phyloP scores from a whole-genome alignment of 768 basidiomycete species.

The Lentinula aciculospora region DNA sequence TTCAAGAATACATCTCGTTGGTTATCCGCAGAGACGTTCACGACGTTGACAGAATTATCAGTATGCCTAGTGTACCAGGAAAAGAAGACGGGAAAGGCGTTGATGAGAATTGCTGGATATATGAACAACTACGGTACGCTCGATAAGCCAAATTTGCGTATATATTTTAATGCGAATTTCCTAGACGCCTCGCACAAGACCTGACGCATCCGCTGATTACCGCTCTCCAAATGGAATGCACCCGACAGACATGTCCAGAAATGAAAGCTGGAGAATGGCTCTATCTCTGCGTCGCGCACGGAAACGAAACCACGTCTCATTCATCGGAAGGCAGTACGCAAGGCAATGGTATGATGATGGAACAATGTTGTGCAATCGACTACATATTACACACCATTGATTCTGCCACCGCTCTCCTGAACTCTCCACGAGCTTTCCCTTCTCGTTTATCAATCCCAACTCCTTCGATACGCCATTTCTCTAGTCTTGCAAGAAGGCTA shows the following conservation, averaged over 20 bases:
- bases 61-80: slow-evolving; percentile 53
- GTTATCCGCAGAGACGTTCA: slow-evolving; percentile 84
- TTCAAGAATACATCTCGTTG: slow-evolving; percentile 90
- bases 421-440: slow-evolving; percentile 87
- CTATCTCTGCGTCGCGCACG: slow-evolving; percentile 93
- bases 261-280: slow-evolving; percentile 99
- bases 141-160: neutral
- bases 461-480: slow-evolving; percentile 82
- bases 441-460: slow-evolving; percentile 80
- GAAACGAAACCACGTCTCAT: slow-evolving; percentile 43
- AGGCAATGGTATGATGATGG: neutral
- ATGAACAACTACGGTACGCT: slow-evolving; percentile 45
- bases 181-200: slow-evolving; percentile 85
- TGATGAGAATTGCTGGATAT: slow-evolving; percentile 83
- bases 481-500: slow-evolving; percentile 83
- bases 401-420: slow-evolving; percentile 87
- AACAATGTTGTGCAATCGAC: slow-evolving; percentile 97
- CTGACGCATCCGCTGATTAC: slow-evolving; percentile 82
- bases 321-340: neutral
- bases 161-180: neutral
- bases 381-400: slow-evolving; percentile 93
- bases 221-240: slow-evolving; percentile 83
- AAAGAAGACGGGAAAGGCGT: slow-evolving; percentile 24
- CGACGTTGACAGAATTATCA: slow-evolving; percentile 78
- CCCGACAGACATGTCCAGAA: slow-evolving; percentile 80